These are phyloP conservation scores for Russula lepida DNA, from an alignment of 768 basidiomycete species.

Conservation along the genomic window DNA sequence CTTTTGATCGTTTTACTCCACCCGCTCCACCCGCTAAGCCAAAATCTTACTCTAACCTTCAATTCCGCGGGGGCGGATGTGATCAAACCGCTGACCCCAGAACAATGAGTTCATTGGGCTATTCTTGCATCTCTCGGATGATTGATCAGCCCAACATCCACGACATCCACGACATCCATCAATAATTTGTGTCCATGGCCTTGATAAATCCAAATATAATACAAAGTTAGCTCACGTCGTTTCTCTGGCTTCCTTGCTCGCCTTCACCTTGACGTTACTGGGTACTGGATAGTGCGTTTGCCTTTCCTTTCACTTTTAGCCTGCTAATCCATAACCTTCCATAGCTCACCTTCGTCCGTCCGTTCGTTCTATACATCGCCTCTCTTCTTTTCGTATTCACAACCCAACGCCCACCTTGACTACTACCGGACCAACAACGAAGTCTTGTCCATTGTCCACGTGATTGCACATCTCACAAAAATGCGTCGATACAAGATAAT, in stretches of 20 bases:
- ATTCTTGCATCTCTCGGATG: no score
- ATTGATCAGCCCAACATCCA: no score
- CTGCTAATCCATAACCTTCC: neutral
- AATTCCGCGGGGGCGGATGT: no score
- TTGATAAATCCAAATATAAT: neutral
- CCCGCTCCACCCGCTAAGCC: no score
- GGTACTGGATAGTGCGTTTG: slow-evolving; percentile 9
- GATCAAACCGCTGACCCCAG: no score
- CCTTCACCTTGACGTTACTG: neutral
- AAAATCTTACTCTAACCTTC: no score
- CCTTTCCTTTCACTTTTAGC: neutral
- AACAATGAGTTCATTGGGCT: no score
- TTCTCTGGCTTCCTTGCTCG: neutral
- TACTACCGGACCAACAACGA: neutral
- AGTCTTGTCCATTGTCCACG: neutral
- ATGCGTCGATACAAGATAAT: no score
- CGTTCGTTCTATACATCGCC: neutral
- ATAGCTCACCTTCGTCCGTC: neutral
- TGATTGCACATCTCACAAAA: no score
- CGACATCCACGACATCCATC: neutral
- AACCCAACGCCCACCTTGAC: neutral
- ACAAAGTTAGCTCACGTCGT: no score
- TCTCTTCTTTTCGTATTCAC: no score
- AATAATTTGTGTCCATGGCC: neutral
- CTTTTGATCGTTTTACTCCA: no score